Conservation (phyloP, 805 yeast species). For the Metschnikowia continentalis region DNA sequence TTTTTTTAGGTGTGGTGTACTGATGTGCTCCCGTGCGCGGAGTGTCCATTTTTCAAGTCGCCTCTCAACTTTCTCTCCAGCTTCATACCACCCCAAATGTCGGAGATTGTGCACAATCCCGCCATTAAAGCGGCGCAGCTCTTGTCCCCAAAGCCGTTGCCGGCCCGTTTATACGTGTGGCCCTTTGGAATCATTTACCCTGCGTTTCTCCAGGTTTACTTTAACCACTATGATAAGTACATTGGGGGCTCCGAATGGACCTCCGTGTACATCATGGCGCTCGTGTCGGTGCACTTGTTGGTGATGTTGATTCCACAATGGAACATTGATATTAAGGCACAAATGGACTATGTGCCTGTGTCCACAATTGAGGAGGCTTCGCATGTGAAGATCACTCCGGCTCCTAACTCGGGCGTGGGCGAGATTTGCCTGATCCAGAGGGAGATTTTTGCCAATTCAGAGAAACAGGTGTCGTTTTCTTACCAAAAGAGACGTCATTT, state of each 20-base stretch:
- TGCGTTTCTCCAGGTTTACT: slow-evolving; percentile 59
- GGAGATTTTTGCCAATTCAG: slow-evolving; percentile 51
- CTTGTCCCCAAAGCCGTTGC: slow-evolving; percentile 59
- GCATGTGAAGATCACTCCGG: slow-evolving; percentile 72
- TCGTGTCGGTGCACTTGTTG: slow-evolving; percentile 68
- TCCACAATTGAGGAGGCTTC: slow-evolving; percentile 57
- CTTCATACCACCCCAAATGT: slow-evolving; percentile 20
- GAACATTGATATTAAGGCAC: slow-evolving; percentile 68
- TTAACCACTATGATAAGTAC: slow-evolving; percentile 67
- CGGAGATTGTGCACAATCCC: slow-evolving; percentile 60
- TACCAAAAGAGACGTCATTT: slow-evolving; percentile 92
- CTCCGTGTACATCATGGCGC: slow-evolving; percentile 73
- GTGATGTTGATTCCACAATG: slow-evolving; percentile 91
- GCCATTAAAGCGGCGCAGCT: slow-evolving; percentile 69
- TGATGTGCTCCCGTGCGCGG: neutral
- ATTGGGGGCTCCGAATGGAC: slow-evolving; percentile 96
- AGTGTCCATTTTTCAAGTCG: neutral
- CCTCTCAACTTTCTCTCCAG: neutral
- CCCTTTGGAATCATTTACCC: slow-evolving; percentile 83
- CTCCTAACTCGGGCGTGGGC: slow-evolving; percentile 81
- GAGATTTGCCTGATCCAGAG: slow-evolving; percentile 66
- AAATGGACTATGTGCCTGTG: slow-evolving; percentile 63
- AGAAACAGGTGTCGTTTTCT: slow-evolving; percentile 62
- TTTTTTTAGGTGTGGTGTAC: neutral
- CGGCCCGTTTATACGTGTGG: slow-evolving; percentile 71